Conservation (phyloP, 2,329 filamentous ascomycete genomes). For the Alternaria rosae region DNA sequence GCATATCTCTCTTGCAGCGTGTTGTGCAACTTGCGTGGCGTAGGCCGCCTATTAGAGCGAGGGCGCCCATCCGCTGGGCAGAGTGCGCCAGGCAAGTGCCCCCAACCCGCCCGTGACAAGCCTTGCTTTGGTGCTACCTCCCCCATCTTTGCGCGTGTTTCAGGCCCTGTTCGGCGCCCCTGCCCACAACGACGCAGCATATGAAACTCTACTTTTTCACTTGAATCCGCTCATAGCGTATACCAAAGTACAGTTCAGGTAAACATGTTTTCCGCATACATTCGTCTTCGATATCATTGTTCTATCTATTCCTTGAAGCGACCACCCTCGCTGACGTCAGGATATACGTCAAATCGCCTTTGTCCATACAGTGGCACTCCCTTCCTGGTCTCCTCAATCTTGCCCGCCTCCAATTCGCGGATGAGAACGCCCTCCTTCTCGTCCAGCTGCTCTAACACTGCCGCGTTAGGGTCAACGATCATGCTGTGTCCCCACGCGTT, state of each 20-base stretch:
- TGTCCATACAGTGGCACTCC: conserved; percentile 86
- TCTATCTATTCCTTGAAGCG: conserved; percentile 49
- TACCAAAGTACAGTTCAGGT: fast-evolving
- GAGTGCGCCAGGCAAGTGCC: conserved; percentile 2
- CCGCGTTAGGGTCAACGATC: conserved; percentile 85
- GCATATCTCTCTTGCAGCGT: background rate
- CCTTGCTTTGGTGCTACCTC: background rate
- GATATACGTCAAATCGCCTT: conserved; percentile 93
- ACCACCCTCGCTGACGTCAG: conserved; percentile 77
- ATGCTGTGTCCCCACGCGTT: conserved; percentile 93
- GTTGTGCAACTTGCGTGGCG: conserved; percentile 6
- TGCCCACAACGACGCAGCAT: background rate
- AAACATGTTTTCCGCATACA: background rate
- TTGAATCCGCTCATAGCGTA: background rate
- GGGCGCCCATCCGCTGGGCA: conserved; percentile 12
- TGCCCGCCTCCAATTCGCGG: conserved; percentile 58
- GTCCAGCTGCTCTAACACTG: conserved; percentile 78
- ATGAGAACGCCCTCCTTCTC: conserved; percentile 79
- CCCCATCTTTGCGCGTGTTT: background rate
- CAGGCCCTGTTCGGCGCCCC: background rate
- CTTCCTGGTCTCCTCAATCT: conserved; percentile 58
- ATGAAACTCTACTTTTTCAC: background rate
- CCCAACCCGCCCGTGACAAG: background rate
- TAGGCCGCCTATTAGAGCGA: conserved; percentile 18
- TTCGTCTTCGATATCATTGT: background rate